phyloP scores from a whole-genome alignment of 345 rosid genomes.

The Syzygium aromaticum region DNA sequence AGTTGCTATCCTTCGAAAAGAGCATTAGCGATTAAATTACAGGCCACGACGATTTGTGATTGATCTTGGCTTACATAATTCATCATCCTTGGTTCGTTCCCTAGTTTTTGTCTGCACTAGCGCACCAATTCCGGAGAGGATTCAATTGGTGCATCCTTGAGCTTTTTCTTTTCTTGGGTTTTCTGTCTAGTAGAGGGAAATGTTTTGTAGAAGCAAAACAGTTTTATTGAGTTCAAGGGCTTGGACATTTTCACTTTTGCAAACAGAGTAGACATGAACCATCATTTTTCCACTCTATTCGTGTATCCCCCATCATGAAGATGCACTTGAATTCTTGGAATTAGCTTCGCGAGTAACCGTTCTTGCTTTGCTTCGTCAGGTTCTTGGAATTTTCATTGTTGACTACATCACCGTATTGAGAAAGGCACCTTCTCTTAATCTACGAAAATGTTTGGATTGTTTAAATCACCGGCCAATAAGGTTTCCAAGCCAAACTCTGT shows the following conservation, averaged over 20 bases:
- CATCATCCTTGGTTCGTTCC: not conserved
- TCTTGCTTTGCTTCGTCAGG: not conserved
- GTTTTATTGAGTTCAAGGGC: not conserved
- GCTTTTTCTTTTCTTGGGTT: constrained; percentile 2
- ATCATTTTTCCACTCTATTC: not conserved
- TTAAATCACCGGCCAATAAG: not conserved
- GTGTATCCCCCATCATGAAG: not conserved
- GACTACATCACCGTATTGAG: not conserved
- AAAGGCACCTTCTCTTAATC: not conserved
- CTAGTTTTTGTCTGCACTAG: not conserved
- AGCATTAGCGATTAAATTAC: not conserved
- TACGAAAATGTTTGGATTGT: not conserved
- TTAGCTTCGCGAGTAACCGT: not conserved
- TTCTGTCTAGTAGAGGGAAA: not conserved
- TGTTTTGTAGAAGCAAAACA: not conserved
- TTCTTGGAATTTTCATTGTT: not conserved
- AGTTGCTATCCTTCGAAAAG: not conserved
- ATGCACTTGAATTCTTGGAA: not conserved
- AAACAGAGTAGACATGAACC: not conserved
- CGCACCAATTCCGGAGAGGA: not conserved
- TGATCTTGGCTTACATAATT: not conserved
- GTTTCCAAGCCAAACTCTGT: not conserved
- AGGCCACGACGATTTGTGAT: not conserved
- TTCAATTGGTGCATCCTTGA: not conserved
- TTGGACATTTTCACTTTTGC: not conserved